Conservation (phyloP, 495 filamentous ascomycete species). For the Xylaria nigripes region DNA sequence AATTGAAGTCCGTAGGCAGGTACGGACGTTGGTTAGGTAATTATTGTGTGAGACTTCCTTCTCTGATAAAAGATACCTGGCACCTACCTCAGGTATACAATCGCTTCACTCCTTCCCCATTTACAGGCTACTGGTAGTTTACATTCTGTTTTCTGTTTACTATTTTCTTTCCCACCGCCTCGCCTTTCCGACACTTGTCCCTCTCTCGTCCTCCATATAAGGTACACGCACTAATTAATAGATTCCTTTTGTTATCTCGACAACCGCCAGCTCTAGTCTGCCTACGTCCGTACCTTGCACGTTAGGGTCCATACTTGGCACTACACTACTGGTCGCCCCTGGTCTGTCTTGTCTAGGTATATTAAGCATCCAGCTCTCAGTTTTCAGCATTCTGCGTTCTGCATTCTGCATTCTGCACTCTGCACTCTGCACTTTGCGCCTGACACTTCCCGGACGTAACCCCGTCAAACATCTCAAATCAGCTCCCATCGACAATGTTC, state of each 20-base stretch:
- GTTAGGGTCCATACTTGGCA: not conserved
- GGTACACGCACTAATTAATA: too few species aligned
- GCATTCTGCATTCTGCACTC: constrained; percentile 1
- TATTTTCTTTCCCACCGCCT: not conserved
- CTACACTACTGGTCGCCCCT: too few species aligned
- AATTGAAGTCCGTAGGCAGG: not conserved
- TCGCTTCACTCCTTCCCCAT: not conserved
- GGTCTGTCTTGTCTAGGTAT: too few species aligned
- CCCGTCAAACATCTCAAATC: not conserved
- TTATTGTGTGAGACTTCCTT: not conserved
- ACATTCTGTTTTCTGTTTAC: not conserved
- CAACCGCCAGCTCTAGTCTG: not conserved
- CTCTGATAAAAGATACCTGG: not conserved
- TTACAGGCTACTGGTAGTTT: not conserved
- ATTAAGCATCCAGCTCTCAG: not conserved
- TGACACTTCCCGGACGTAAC: not conserved
- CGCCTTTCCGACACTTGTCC: not conserved
- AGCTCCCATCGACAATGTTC: constrained; percentile 17
- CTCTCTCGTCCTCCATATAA: not conserved
- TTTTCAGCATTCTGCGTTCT: constrained; percentile 1
- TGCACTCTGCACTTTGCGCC: not conserved
- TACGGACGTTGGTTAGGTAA: too few species aligned
- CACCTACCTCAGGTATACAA: too few species aligned
- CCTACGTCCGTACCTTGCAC: not conserved
- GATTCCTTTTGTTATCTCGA: not conserved